A percentile compares a stretch with the other conserved stretches of the same genome.
These are phyloP conservation scores for Erysimum cheiranthoides DNA, from an alignment of 345 rosid genomes.

Conservation along the genomic window DNA sequence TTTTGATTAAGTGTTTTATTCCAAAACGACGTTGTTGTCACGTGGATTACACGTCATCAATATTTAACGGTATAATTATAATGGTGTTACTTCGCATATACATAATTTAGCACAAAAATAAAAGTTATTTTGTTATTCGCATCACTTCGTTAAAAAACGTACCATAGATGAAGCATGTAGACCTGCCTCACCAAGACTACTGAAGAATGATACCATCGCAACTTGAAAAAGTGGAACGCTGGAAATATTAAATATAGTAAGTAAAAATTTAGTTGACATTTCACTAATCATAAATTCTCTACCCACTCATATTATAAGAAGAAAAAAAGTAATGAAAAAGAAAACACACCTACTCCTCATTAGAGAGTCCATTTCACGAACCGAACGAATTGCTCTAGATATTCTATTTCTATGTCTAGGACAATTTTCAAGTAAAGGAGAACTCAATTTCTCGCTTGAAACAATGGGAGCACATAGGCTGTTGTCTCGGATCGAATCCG, in stretches of 20 bases:
- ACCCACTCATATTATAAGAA: neutral
- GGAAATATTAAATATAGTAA: slow-evolving; percentile 26
- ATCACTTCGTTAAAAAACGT: slow-evolving; percentile 18
- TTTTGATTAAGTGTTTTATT: no score
- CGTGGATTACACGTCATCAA: no score
- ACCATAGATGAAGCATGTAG: slow-evolving; percentile 80
- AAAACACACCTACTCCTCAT: slow-evolving; percentile 68
- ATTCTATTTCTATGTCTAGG: slow-evolving; percentile 34
- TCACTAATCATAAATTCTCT: neutral
- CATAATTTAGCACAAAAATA: no score
- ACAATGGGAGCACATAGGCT: slow-evolving; percentile 52
- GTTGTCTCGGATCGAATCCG: slow-evolving; percentile 56
- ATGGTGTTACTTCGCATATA: no score
- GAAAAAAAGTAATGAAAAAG: neutral
- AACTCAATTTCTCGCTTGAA: slow-evolving; percentile 43
- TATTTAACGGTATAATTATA: no score
- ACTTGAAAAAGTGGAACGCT: slow-evolving; percentile 80
- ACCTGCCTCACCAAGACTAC: slow-evolving; percentile 74
- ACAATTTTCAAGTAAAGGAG: slow-evolving; percentile 37
- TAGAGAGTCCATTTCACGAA: slow-evolving; percentile 58
- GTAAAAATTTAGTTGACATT: neutral
- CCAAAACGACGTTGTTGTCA: no score
- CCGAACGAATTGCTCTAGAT: slow-evolving; percentile 57
- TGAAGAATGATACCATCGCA: slow-evolving; percentile 74
- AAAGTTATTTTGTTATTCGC: neutral